Base-by-base conservation (phyloP, 176 grass and related monocot species). In the Zoysia japonica region DNA sequence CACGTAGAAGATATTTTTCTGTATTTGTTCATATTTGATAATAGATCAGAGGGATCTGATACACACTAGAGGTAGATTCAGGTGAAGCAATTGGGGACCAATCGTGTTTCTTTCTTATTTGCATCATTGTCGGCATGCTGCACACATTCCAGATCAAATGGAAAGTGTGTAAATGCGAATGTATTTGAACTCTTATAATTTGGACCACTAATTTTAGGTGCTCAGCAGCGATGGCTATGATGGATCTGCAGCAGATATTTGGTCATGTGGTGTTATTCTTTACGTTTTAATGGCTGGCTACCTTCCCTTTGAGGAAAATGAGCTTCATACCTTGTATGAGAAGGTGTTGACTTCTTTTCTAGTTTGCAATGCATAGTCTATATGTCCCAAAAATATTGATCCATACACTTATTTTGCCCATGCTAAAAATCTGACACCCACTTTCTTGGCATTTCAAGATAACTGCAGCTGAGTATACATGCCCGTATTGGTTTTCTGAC, bases 261-360 rank as follows among this genome's bases (percentile, higher is more conserved):
- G 96, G 96, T 98, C 96, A 67, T 98, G 96, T 79, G 96, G 96
- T 83, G 92, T 94, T 81, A 94, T 98, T 80, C 88, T 98, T 15
- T 98, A 80, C 63, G 88, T 98, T 87, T 92, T 98, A 84, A 94
- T 98, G 90, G 95, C 92, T 60, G 95, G 95, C 61, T 98, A 83
- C 83, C 95, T 98, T 92, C 92, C 95, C 11, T 98, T 98, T 66
- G 83, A 84, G 72, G 95, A 98, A 71, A 87, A 70, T 80, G 85
- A 94, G 85, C 89, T 98, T 72, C 57, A 83, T 80, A 87, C 76
- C 43, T 83, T 99, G 86, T 99, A 93, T 77, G 81, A 84, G 11
- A 99, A 95, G 90, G 96, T 93, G 87, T 60, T 68, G 19, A 47
- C 61, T 83, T 88, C 39, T 74, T 79, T 74, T 79, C 5, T 13